These are phyloP conservation scores for Elsinoe necatrix DNA, from an alignment of 2,329 filamentous ascomycete genomes.

Conservation along the genomic window DNA sequence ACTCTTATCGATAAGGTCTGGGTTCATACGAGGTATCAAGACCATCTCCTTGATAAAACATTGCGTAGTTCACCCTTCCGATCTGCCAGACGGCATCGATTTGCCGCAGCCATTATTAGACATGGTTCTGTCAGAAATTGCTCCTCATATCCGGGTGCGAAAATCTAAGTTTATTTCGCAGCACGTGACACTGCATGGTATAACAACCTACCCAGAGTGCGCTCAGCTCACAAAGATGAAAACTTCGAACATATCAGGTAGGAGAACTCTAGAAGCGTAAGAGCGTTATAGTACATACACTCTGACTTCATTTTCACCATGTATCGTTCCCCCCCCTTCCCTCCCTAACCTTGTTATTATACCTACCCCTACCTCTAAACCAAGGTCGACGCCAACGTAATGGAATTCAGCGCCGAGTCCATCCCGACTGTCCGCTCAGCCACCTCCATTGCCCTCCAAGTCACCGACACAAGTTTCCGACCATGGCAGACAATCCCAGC, in stretches of 20 bases:
- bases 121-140: too few species aligned
- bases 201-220: too few species aligned
- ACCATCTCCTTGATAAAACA: too few species aligned
- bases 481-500: slow-evolving; percentile 50
- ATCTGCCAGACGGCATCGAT: too few species aligned
- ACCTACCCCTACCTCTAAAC: slow-evolving; percentile 55
- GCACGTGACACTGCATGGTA: too few species aligned
- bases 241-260: too few species aligned
- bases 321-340: not conserved
- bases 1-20: slow-evolving; percentile 14
- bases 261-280: too few species aligned
- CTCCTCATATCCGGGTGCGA: too few species aligned
- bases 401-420: slow-evolving; percentile 52
- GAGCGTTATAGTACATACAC: slow-evolving; percentile 7
- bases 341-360: not conserved
- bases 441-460: slow-evolving; percentile 42
- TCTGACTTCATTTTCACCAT: not conserved
- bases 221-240: too few species aligned
- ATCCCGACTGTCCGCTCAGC: slow-evolving; percentile 41
- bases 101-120: too few species aligned
- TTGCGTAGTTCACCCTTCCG: too few species aligned
- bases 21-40: not conserved
- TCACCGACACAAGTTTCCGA: slow-evolving; percentile 52
- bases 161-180: too few species aligned
- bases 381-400: slow-evolving; percentile 51